Base-by-base conservation (phyloP, 164 flowering plant species). In the Tetrastigma voinierianum region DNA sequence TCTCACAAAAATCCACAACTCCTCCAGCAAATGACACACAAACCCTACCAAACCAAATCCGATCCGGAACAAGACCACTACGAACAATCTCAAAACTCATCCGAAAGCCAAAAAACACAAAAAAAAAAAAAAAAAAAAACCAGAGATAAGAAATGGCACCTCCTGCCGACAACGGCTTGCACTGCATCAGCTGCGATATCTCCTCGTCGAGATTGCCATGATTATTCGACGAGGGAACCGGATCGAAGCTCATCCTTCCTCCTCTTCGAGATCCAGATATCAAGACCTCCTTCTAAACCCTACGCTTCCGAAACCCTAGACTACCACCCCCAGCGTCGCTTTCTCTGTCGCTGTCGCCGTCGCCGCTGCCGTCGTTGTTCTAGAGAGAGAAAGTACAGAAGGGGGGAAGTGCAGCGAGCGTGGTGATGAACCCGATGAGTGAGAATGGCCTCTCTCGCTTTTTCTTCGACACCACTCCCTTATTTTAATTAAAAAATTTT, bases 121-220 rank as follows among this genome's bases (percentile, higher is more conserved):
- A 51, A 17, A 25, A 44, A 10, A 65, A 63, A 16, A 47, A 14
- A 70, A 46, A 7, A 6, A 32, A 54, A 14, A 15, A 51, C 21
- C 51, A 47, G 24, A 58, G 49, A 21, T 65, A 60, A 18, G 10
- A 47, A 44, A 45, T 19, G 25, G 46, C 60, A 93, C 96, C 93
- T 93, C 96, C 76, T 78, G 90, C 66, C 19, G 91, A 86, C 69
- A 90, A 81, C 67, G 96, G 98, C 72, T 87, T 90, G 90, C 98
- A 93, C 90, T 93, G 98, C 98, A 89, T 87, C 56, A n/a, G 96
- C 88, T 89, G 96, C 7, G 77, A 55, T 76, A 93, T 93, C 88
- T 93, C 83, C n/a, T 87, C 91, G 67, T 93, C 98, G 49, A 90
- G 82, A 68, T 81, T 74, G 20, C n/a, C n/a, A n/a, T 86, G 84